A percentile compares a stretch with the other conserved stretches of the same genome.
Conservation (phyloP, 176 grass and related monocot species). For the Oryza meridionalis region DNA sequence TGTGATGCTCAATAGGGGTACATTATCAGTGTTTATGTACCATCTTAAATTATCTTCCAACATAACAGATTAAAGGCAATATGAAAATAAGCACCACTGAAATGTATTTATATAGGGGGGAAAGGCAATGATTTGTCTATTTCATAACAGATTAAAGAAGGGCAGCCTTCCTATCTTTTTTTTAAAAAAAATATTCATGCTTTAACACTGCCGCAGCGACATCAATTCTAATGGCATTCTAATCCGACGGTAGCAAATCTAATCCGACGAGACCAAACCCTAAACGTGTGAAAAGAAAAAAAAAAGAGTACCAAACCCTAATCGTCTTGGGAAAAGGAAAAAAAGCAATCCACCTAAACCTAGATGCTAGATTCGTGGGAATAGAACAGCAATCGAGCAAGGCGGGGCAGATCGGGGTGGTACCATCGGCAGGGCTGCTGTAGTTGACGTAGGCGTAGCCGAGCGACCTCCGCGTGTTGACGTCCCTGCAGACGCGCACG, state of each 20-base stretch:
- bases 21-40: no score
- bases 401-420: background rate
- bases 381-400: background rate
- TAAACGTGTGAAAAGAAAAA: no score
- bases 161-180: no score
- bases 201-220: background rate
- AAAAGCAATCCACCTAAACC: background rate
- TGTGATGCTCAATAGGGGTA: no score
- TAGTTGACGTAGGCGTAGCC: conserved; percentile 98
- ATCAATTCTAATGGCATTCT: background rate
- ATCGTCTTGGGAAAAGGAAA: no score
- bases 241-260: background rate
- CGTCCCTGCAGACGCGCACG: conserved; percentile 88
- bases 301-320: no score
- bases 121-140: no score
- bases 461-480: conserved; percentile 79
- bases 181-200: no score
- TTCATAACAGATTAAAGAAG: no score
- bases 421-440: conserved; percentile 76
- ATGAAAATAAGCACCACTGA: no score
- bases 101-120: no score
- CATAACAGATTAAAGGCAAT: background rate
- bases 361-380: background rate
- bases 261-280: no score
- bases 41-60: background rate